Evolutionary conservation across 2,329 filamentous ascomycete genomes (phyloP).

Genomic region (Exophiala lecanii-corni): DNA sequence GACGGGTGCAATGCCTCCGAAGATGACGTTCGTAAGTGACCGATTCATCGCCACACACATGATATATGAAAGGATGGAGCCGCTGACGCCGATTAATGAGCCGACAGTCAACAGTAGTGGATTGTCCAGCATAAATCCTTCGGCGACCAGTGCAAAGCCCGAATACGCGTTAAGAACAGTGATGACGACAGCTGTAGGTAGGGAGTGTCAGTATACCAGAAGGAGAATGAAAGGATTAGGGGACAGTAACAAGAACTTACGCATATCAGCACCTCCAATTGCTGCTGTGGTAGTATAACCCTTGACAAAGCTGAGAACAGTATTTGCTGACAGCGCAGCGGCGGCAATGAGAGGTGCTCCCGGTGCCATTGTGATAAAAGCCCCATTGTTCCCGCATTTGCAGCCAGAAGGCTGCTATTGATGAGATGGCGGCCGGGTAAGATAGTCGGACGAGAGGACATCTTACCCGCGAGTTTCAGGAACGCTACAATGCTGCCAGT

Average conservation of each 20-base stretch:
- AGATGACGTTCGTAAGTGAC: constrained; percentile 81
- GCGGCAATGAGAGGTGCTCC: constrained; percentile 75
- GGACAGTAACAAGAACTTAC: constrained; percentile 30
- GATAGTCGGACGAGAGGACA: constrained; percentile 70
- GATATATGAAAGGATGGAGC: constrained; percentile 83
- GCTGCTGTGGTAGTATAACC: constrained; percentile 83
- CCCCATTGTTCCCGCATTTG: constrained; percentile 77
- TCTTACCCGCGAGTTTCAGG: constrained; percentile 75
- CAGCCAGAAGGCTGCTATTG: constrained; percentile 68
- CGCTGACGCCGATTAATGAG: constrained; percentile 80
- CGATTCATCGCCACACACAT: constrained; percentile 90
- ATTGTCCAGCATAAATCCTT: constrained; percentile 89
- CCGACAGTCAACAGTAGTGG: constrained; percentile 79
- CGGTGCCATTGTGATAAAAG: constrained; percentile 76
- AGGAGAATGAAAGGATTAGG: constrained; percentile 11
- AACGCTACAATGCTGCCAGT: constrained; percentile 88
- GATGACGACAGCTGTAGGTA: constrained; percentile 65
- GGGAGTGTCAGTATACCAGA: constrained; percentile 22
- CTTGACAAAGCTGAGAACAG: constrained; percentile 74
- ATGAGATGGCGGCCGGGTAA: constrained; percentile 71
- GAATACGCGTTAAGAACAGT: constrained; percentile 88
- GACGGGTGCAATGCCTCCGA: constrained; percentile 70
- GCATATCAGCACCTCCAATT: constrained; percentile 93
- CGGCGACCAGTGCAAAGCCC: constrained; percentile 82
- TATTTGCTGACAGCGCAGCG: constrained; percentile 69